Base-by-base conservation (phyloP, 306 rosid species). In the Boehmeria nivea region DNA sequence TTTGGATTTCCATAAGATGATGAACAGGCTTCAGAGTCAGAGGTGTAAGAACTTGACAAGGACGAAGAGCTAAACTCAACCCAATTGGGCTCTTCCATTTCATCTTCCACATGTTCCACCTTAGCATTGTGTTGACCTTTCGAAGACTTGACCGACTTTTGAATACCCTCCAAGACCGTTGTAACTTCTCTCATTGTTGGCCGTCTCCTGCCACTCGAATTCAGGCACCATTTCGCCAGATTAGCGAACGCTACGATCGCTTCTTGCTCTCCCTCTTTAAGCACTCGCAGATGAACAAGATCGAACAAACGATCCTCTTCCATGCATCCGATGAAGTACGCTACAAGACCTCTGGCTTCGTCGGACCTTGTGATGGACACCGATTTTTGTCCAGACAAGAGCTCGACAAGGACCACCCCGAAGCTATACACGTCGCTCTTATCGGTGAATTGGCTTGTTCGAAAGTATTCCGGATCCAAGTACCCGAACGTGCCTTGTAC, bases 121-220 rank as follows among this genome's bases (percentile, higher is more conserved):
- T 20, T 71, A 69, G 9, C 9, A 4, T 38, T 31, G 23, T 55
- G 60, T 1, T 51, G 53, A 26, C 20, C 14, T 7, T 16, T 5
- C 16, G 44, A 54, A 15, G 24, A 67, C 19, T 18, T 53, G 1
- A 43, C 54, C 47, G 61, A 12, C 17, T 44, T 64, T 7, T 48
- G 52, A 9, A 74, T 59, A 39, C 43, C 6, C 63, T 77, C 83
- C 50, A 65, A 47, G 50, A 23, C 50, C 22, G 19, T 23, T 23
- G 70, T 15, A 6, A 65, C 63, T 24, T 65, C 70, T 24, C 46
- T 65, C 70, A 65, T 65, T 10, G 51, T 24, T 23, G 70, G 63
- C 4, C 50, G 31, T 46, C 36, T 46, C 56, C 2, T 65, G 9
- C 70, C 63, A 18, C 13, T 65, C 49, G 56, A 23, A 24, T 33